Percentiles rank a stretch among this genome's conserved stretches.
Conservation (phyloP, 768 basidiomycete genomes). For the Leccinum variicolor region DNA sequence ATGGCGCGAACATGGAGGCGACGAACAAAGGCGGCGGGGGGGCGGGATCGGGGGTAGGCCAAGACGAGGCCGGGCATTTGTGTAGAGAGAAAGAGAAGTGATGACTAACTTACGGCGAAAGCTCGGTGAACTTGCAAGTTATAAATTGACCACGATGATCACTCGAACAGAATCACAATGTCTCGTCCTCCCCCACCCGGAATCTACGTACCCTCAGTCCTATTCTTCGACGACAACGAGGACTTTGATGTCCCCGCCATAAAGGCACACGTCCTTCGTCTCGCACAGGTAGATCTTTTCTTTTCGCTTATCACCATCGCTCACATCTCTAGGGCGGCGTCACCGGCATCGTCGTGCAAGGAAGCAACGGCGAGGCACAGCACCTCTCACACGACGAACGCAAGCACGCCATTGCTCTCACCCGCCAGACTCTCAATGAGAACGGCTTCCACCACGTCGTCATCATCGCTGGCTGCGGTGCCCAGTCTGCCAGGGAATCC, state of each 20-base stretch:
- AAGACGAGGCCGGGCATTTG: too few species aligned
- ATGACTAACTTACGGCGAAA: background rate
- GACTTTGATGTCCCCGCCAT: constrained; percentile 67
- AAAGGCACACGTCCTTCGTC: constrained; percentile 65
- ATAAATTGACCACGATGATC: background rate
- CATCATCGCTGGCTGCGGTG: constrained; percentile 83
- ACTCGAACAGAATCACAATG: constrained; percentile 10
- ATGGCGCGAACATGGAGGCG: constrained; percentile 70
- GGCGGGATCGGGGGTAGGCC: constrained; percentile 21
- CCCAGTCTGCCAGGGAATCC: constrained; percentile 76
- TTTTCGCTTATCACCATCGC: constrained; percentile 16
- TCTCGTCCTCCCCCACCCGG: constrained; percentile 56
- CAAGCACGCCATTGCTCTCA: constrained; percentile 56
- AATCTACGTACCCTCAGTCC: constrained; percentile 74
- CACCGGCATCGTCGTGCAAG: constrained; percentile 69
- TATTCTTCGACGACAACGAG: constrained; percentile 69
- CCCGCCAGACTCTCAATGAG: constrained; percentile 68
- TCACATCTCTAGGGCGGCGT: constrained; percentile 55
- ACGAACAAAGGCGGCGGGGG: constrained; percentile 42
- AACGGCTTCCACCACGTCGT: constrained; percentile 65
- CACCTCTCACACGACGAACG: constrained; percentile 74
- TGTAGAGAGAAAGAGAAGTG: too few species aligned
- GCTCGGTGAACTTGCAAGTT: too few species aligned
- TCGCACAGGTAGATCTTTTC: constrained; percentile 54
- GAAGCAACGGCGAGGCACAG: constrained; percentile 74